Base-by-base conservation (phyloP, 805 yeast species). In the Metschnikowia peoriensis region DNA sequence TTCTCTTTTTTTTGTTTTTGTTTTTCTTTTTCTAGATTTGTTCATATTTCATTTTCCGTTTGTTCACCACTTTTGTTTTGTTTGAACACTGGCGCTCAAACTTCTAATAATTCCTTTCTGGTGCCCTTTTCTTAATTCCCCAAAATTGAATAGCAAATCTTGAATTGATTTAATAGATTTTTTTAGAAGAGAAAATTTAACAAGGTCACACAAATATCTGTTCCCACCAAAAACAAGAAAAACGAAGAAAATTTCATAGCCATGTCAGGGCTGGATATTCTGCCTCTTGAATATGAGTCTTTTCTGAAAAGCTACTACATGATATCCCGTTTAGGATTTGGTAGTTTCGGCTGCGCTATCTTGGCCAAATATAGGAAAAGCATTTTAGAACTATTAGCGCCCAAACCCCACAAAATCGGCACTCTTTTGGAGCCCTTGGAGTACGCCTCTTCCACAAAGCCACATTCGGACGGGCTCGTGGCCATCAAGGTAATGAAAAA, bases 401-500 rank as follows among this genome's bases (percentile, higher is more conserved):
- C 47, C 8, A 52, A 53, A 17, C 50, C 50, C 14, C 49, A 53
- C 49, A 65, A 56, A 57, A 56, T n/a, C 59, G 78, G 62, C 11
- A 84, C 93, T 0, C 64, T 87, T 56, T 62, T 86, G 68, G 79
- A 81, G 45, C 69, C 83, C 52, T 47, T 66, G 42, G 50, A 44
- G 8, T 69, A 68, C 38, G 51, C 46, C 29, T 32, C 41, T 56
- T 58, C 59, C 54, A 50, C 50, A 61, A 50, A 49, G 44, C 65
- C 44, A 66, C 49, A 42, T 38, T 40, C 54, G 1, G 52, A 55
- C 27, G 62, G 78, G n/a, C 67, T 84, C 43, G 81, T 80, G 51
- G 98, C 98, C 2, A 81, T 92, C 49, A 92, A 92, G 66, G 84
- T 88, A 6, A 85, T 92, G 87, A 82, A 81, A 52, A 78, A 74